These are phyloP conservation scores for Orbilia javanica DNA, from an alignment of 2,329 filamentous ascomycete genomes.

Conservation along the genomic window DNA sequence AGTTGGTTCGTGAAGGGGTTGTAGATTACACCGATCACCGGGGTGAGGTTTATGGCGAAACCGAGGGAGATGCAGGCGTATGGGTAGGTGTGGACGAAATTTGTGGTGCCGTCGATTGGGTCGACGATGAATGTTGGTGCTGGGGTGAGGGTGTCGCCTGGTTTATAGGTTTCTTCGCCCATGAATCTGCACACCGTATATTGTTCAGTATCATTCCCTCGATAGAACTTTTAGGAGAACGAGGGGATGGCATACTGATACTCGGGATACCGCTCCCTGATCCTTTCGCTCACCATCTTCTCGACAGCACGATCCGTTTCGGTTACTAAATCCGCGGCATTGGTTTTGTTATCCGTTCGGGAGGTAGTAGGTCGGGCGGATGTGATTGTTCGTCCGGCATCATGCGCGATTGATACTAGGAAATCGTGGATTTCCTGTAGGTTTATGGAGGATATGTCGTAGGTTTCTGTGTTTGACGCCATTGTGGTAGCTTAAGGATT, in stretches of 20 bases:
- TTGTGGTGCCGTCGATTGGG: constrained; percentile 75
- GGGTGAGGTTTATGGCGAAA: constrained; percentile 68
- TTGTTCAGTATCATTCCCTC: constrained; percentile 21
- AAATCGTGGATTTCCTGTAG: constrained; percentile 74
- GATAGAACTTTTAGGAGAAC: background rate
- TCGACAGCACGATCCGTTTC: constrained; percentile 77
- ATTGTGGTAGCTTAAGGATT: background rate
- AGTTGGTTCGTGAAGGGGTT: constrained; percentile 72
- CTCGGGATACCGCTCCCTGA: constrained; percentile 70
- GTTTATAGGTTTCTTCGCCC: constrained; percentile 73
- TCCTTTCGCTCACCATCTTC: constrained; percentile 71
- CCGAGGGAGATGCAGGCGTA: constrained; percentile 73
- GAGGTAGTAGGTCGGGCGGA: constrained; percentile 73
- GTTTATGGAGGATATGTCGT: constrained; percentile 66
- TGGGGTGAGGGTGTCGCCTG: constrained; percentile 68
- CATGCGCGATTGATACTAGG: constrained; percentile 72
- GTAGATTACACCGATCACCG: constrained; percentile 73
- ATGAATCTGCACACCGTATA: constrained; percentile 66
- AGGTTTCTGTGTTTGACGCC: background rate
- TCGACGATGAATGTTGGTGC: constrained; percentile 74
- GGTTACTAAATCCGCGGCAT: constrained; percentile 77
- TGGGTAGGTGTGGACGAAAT: constrained; percentile 74
- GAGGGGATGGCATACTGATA: constrained; percentile 65
- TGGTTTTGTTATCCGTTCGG: constrained; percentile 74
- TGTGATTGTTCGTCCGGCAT: constrained; percentile 76